These are phyloP conservation scores for Pichia cephalocereana DNA, from an alignment of 805 yeast species.

Conservation along the genomic window DNA sequence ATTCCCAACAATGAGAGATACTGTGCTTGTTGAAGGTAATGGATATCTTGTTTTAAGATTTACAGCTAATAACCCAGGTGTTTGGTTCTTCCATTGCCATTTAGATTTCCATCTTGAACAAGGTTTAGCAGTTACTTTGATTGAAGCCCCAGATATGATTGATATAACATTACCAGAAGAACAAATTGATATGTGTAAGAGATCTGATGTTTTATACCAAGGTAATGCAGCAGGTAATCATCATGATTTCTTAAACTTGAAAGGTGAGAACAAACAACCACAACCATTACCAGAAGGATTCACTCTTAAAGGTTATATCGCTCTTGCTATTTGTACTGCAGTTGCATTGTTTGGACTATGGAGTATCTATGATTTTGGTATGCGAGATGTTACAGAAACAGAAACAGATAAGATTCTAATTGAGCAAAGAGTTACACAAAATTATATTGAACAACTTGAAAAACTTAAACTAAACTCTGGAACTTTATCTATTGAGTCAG, in stretches of 20 bases:
- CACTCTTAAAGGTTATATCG: slow-evolving; percentile 61
- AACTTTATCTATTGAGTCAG: not conserved
- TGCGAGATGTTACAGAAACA: slow-evolving; percentile 46
- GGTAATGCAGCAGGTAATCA: slow-evolving; percentile 73
- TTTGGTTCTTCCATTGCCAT: slow-evolving; percentile 93
- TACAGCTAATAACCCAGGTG: slow-evolving; percentile 81
- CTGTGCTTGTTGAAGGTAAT: slow-evolving; percentile 56
- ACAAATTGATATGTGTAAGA: slow-evolving; percentile 41
- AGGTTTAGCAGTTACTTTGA: slow-evolving; percentile 63
- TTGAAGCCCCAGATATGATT: slow-evolving; percentile 52
- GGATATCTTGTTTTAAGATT: slow-evolving; percentile 66
- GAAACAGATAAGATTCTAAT: slow-evolving; percentile 5
- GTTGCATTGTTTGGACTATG: slow-evolving; percentile 53
- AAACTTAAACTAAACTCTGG: not conserved
- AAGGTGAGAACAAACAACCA: slow-evolving; percentile 54
- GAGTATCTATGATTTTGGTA: slow-evolving; percentile 54
- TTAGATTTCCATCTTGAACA: slow-evolving; percentile 80
- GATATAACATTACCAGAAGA: slow-evolving; percentile 41
- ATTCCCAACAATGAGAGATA: slow-evolving; percentile 61
- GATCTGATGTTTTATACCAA: slow-evolving; percentile 33
- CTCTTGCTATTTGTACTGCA: slow-evolving; percentile 43
- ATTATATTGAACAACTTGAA: slow-evolving; percentile 5
- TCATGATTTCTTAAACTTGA: slow-evolving; percentile 44
- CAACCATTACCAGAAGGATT: slow-evolving; percentile 62
- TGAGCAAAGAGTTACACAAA: slow-evolving; percentile 12